These are phyloP conservation scores for Fusarium staphyleae DNA, from an alignment of 2,329 filamentous ascomycete genomes.

Conservation along the genomic window DNA sequence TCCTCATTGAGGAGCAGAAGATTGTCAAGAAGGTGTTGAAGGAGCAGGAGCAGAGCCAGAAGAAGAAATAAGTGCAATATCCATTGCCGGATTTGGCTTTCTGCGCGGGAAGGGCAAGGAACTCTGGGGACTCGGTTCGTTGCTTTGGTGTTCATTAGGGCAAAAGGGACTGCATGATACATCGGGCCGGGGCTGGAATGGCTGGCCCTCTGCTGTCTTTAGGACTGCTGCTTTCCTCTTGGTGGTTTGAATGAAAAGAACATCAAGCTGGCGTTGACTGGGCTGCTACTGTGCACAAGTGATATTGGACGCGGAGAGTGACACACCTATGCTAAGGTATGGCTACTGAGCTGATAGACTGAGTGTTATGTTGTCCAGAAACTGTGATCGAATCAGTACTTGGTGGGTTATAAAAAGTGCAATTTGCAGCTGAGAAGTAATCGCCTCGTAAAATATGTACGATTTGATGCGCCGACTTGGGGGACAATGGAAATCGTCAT, in stretches of 20 bases:
- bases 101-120: constrained; percentile 47
- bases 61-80: constrained; percentile 69
- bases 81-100: constrained; percentile 44
- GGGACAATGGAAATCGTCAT: constrained; percentile 24
- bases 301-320: constrained; percentile 14
- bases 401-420: too few species aligned
- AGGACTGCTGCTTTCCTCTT: constrained; percentile 53
- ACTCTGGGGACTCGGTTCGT: constrained; percentile 53
- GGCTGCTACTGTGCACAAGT: constrained; percentile 33
- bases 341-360: background rate
- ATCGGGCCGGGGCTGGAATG: constrained; percentile 47
- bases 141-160: constrained; percentile 62
- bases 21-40: constrained; percentile 99
- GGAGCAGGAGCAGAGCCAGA: constrained; percentile 83
- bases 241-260: constrained; percentile 56
- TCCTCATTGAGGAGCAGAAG: constrained; percentile 99
- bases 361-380: too few species aligned
- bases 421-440: too few species aligned
- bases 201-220: constrained; percentile 56
- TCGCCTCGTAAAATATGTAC: too few species aligned
- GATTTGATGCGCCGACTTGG: too few species aligned
- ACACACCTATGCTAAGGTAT: background rate
- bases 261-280: constrained; percentile 47
- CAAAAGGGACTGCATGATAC: constrained; percentile 60
- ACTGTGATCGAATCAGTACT: too few species aligned